Evolutionary conservation across 2,329 filamentous ascomycete genomes (phyloP).

Genomic region (Penicillium expansum): DNA sequence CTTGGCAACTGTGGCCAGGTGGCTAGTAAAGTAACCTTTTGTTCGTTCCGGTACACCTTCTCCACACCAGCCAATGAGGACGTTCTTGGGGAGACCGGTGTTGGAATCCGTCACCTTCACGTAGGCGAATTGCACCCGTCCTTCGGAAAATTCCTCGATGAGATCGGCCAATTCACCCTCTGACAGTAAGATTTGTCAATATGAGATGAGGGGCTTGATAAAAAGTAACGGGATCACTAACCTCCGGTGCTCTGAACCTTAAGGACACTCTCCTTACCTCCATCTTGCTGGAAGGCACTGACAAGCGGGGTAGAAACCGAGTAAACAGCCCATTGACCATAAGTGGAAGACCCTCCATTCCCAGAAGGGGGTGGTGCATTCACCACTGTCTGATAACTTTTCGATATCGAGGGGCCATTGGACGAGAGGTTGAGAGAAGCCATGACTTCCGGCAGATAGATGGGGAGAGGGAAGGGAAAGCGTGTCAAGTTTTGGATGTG

Average conservation of each 20-base stretch:
- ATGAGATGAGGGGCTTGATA: neutral
- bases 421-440: conserved; percentile 75
- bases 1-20: conserved; percentile 84
- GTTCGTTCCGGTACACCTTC: conserved; percentile 97
- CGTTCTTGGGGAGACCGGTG: conserved; percentile 80
- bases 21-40: conserved; percentile 97
- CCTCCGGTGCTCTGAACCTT: conserved; percentile 92
- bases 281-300: conserved; percentile 85
- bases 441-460: conserved; percentile 51
- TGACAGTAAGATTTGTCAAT: conserved; percentile 36
- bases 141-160: conserved; percentile 94
- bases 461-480: conserved; percentile 4
- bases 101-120: conserved; percentile 97
- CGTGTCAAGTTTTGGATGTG: neutral
- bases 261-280: conserved; percentile 86
- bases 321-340: conserved; percentile 91
- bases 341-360: conserved; percentile 69
- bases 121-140: conserved; percentile 93
- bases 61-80: conserved; percentile 94
- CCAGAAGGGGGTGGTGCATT: conserved; percentile 58
- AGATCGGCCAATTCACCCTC: conserved; percentile 89
- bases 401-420: conserved; percentile 75
- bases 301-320: conserved; percentile 87
- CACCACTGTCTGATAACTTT: conserved; percentile 70
- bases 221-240: conserved; percentile 44